A percentile compares a stretch with the other conserved stretches of the same genome.
Evolutionary conservation across 768 basidiomycete genomes (phyloP).

Genomic region (Phylloporus sp.): DNA sequence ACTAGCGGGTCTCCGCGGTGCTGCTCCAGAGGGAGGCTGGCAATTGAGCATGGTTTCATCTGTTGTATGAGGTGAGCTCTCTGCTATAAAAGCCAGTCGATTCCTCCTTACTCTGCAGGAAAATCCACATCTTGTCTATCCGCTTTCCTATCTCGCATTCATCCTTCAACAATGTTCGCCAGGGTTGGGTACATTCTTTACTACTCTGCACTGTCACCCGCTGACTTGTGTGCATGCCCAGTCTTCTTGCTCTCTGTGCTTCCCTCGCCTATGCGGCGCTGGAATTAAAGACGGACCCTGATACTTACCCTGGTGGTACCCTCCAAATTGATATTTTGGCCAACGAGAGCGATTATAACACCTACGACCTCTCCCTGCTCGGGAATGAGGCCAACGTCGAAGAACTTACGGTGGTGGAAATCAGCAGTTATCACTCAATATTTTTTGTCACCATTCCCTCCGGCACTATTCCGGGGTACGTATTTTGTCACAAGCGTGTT

Average conservation of each 20-base stretch:
- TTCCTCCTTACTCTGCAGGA: background rate
- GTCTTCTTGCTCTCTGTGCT: background rate
- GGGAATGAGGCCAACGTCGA: background rate
- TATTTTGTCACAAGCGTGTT: background rate
- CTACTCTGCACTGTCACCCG: background rate
- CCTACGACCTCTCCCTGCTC: background rate
- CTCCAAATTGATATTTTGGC: background rate
- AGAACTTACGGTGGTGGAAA: too few relatives aligned
- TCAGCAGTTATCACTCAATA: too few relatives aligned
- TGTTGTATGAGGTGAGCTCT: too few relatives aligned
- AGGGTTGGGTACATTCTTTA: background rate
- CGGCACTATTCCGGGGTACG: background rate
- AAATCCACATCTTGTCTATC: background rate
- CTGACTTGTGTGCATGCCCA: background rate
- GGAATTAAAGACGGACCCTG: background rate
- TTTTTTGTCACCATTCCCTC: background rate
- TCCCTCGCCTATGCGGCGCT: background rate
- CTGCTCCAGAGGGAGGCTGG: too few relatives aligned
- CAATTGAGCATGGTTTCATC: too few relatives aligned
- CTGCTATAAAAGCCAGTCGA: background rate
- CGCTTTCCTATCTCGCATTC: background rate
- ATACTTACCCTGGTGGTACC: background rate
- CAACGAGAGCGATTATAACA: background rate
- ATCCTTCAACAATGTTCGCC: background rate
- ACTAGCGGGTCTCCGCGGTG: too few relatives aligned